Base-by-base conservation (phyloP, 2,329 filamentous ascomycete genomes). In the Botrytis elliptica region DNA sequence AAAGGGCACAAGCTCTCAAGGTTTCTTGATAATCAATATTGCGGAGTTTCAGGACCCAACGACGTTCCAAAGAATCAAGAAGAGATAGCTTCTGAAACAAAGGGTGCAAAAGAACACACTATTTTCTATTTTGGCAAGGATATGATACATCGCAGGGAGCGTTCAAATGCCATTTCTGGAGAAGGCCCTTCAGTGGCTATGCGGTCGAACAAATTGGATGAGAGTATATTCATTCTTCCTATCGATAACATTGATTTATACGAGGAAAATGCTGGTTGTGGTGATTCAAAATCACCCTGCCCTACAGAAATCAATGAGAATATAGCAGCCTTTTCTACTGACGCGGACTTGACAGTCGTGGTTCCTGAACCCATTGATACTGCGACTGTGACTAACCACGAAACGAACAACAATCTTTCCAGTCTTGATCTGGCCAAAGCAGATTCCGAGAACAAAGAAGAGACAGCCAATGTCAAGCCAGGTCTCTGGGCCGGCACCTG, bases 131-230 rank as follows among this genome's bases (percentile, higher is more conserved):
- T 44, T n/a, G 38, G 22, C 38, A 29, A 20, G 10, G 38, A 59
- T 29, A 9, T 20, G 25, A 18, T 22, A 14, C 49, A 57, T 44
- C 16, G n/a, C 6, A 69, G 49, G 40, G 66, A 57, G 38, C 66
- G 49, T 57, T 69, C 66, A 18, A 69, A 69, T 69, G 66, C 49
- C 22, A 69, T 57, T 57, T 42, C 49, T 33, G 66, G 38, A 42
- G 38, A 59, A 69, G 49, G 25, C 2, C 25, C 25, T 57, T 40
- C n/a, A 2, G 38, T 33, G 16, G 9, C 8, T 29, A 10, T 42
- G 10, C 18, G 49, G 18, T 44, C 38, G n/a, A 52, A 16, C 3
- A 42, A 44, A 57, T 57, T 29, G 1, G 22, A 57, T 40, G 66
- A 57, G 18, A 57, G 38, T 57, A 57, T 69, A 33, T 57, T 44